Base-by-base conservation (phyloP, 116 monocot species). In the Iris pallida region DNA sequence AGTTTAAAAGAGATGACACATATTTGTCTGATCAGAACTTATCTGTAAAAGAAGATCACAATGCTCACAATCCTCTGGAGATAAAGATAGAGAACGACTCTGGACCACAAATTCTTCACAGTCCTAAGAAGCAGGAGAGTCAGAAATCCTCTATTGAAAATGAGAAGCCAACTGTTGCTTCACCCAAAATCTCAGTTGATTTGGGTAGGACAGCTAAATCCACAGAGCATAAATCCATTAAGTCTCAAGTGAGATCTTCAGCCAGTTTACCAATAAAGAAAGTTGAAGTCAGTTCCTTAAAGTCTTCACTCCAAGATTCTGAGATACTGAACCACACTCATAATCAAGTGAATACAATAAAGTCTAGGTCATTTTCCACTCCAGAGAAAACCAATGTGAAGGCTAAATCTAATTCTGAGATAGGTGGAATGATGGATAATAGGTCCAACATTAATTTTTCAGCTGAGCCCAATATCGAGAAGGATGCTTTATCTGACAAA, bases 381-480 rank as follows among this genome's bases (percentile, higher is more conserved):
- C 15, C 68, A 68, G 59, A 75, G 75, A 57, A 80, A 78, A 3
- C 51, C 19, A 42, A 67, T 53, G 67, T 49, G 16, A 80, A 55
- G 13, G 4, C 64, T 19, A 85, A 85, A 61, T 66, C 77, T 64
- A 78, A 51, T 30, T 30, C 53, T 20, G 56, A 18, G 15, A 57
- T 65, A 20, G 40, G 55, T 72, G 45, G n/a, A n/a, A 52, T 44
- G 19, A 53, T 68, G 15, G 82, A 85, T 57, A 75, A 77, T 42
- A 82, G 73, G 76, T 61, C 58, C 45, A 58, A 52, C 16, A 49
- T 56, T 55, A 84, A 79, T 57, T 76, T 68, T 67, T 79, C 76
- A 53, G 68, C 56, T 13, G 82, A 82, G 55, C 49, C 15, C 0
- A 72, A 57, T 71, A 51, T 47, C n/a, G 68, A 88, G 55, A 71